Conservation (phyloP, 805 yeast genomes). For the Yamadazyma insecticola region DNA sequence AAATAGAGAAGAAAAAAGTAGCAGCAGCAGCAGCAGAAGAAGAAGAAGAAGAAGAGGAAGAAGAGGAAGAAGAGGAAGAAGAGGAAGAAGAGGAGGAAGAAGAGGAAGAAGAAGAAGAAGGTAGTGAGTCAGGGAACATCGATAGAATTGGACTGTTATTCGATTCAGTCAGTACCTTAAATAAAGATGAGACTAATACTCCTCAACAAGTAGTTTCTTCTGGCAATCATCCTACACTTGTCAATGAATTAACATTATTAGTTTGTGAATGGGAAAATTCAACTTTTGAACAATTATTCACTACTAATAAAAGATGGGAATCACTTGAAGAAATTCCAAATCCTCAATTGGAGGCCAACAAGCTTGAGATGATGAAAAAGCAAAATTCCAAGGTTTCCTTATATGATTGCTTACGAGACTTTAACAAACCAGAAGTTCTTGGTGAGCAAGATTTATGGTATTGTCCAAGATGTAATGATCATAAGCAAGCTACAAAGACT, state of each 20-base stretch:
- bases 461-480: slow-evolving; percentile 86
- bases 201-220: background rate
- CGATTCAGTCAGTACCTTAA: slow-evolving; percentile 13
- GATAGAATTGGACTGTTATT: slow-evolving; percentile 14
- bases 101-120: slow-evolving; percentile 2
- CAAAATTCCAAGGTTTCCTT: slow-evolving; percentile 47
- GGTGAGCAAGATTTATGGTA: slow-evolving; percentile 92
- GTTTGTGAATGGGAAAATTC: slow-evolving; percentile 66
- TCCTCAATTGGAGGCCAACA: slow-evolving; percentile 49
- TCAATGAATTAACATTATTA: slow-evolving; percentile 21
- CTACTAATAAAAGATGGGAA: slow-evolving; percentile 54
- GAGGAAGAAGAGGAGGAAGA: slow-evolving; percentile 1
- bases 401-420: slow-evolving; percentile 68
- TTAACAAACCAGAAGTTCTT: slow-evolving; percentile 77
- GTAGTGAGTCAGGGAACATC: slow-evolving; percentile 3
- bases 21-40: background rate
- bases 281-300: slow-evolving; percentile 49
- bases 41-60: slow-evolving; percentile 1
- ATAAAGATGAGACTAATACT: slow-evolving; percentile 5
- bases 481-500: slow-evolving; percentile 84
- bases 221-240: slow-evolving; percentile 16
- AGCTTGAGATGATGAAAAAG: slow-evolving; percentile 27
- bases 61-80: slow-evolving; percentile 1
- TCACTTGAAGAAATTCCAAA: slow-evolving; percentile 40
- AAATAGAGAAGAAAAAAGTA: background rate